Evolutionary conservation across 192 early-diverging fungal genomes (phyloP), one percentile per base, ranked within the genome.

Genomic region (Umbelopsis isabellina): DNA sequence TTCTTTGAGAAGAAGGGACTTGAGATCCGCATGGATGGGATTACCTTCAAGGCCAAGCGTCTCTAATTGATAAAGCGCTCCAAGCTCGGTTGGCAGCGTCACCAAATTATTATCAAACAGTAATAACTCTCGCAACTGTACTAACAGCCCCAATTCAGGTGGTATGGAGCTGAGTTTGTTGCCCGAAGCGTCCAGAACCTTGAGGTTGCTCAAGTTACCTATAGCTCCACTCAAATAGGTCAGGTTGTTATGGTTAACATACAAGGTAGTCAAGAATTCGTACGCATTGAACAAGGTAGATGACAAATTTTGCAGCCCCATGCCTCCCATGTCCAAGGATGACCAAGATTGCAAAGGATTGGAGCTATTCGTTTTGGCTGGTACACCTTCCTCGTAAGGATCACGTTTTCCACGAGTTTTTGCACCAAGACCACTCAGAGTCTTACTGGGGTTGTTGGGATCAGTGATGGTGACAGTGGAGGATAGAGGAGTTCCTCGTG

Each of bases 201-300:
- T 88, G 37, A 99, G 85, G 49, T 81, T 82, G 55, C 74, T 67
- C 47, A 98, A 81, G 46, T 89, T 78, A 10, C 84, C 66, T 33
- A 98, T 88, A 16, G 91, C 89, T 13, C 86, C 79, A 4, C 94
- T 87, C 22, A 99, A 52, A 49, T 85, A 85, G 49, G 90, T 86
- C 27, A 99, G 82, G 74, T 91, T 91, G 88, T 99, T 99, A 86
- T 99, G 94, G 77, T 96, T 98, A 77, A 99, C 83, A 70, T 97
- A 99, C 11, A 99, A 87, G 33, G 87, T 90, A 23, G 95, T 98
- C 50, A 99, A 82, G 78, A 98, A 98, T 2, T 69, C 64, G 78
- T 95, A 99, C 11, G 41, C 46, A 4, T 78, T 78, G 78, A 97
- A 98, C 53, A 98, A 75, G 46, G 87, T 84, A 37, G 80, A 71